These are phyloP conservation scores for Cicer judaicum DNA, from an alignment of 306 rosid genomes.

Conservation along the genomic window DNA sequence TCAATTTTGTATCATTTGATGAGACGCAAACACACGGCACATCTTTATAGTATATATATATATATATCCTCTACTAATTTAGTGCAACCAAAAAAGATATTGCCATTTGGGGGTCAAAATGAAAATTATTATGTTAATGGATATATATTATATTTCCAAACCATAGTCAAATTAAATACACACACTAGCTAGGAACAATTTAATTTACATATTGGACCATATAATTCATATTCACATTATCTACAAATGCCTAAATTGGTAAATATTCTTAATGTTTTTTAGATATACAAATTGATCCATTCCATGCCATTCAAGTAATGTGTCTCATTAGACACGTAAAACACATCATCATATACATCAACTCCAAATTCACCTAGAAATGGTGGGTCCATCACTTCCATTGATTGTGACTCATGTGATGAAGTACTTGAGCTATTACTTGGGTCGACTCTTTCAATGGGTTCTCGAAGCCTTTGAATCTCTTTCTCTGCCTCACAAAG, in stretches of 20 bases:
- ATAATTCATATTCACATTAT: slow-evolving; percentile 52
- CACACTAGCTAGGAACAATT: slow-evolving; percentile 39
- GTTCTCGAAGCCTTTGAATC: slow-evolving; percentile 60
- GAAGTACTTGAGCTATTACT: slow-evolving; percentile 62
- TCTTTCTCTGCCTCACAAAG: slow-evolving; percentile 67
- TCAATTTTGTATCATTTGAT: background rate
- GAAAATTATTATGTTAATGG: slow-evolving; percentile 49
- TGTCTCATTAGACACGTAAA: slow-evolving; percentile 49
- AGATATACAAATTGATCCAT: slow-evolving; percentile 55
- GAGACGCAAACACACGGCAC: slow-evolving; percentile 28
- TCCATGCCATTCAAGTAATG: slow-evolving; percentile 61
- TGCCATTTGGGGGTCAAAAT: slow-evolving; percentile 10
- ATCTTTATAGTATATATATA: background rate
- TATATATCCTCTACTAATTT: slow-evolving; percentile 14
- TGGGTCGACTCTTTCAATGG: slow-evolving; percentile 46
- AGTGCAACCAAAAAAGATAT: background rate
- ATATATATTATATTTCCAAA: slow-evolving; percentile 38
- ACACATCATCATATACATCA: slow-evolving; percentile 59
- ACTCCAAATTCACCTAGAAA: slow-evolving; percentile 67
- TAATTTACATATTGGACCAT: slow-evolving; percentile 49
- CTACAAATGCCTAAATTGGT: slow-evolving; percentile 54
- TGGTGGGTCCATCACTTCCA: no score
- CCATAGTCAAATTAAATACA: slow-evolving; percentile 52
- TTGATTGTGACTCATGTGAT: no score
- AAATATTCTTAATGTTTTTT: slow-evolving; percentile 27